These are phyloP conservation scores for Backusella luteola DNA, from an alignment of 192 early-diverging fungal species.

Conservation along the genomic window DNA sequence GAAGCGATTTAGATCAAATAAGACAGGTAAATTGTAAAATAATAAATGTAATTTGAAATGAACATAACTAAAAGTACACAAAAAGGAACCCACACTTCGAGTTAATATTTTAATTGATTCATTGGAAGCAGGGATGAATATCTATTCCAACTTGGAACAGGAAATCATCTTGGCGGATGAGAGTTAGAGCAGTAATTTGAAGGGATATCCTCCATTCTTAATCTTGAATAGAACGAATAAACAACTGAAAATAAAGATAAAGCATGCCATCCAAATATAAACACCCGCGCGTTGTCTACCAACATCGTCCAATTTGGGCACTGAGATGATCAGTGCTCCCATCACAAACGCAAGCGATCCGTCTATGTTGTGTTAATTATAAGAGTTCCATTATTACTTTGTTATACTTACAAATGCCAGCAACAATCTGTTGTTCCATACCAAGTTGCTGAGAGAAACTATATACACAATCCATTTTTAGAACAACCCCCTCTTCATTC, in stretches of 20 bases:
- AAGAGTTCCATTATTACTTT: neutral
- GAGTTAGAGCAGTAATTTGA: slow-evolving; percentile 44
- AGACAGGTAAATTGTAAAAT: slow-evolving; percentile 24
- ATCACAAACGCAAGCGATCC: slow-evolving; percentile 52
- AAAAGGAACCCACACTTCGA: slow-evolving; percentile 30
- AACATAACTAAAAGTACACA: too few relatives aligned
- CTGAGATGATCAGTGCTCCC: slow-evolving; percentile 51
- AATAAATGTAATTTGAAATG: too few relatives aligned
- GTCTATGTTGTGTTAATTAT: slow-evolving; percentile 42
- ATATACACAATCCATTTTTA: too few relatives aligned
- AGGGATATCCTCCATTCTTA: slow-evolving; percentile 77
- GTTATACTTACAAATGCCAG: slow-evolving; percentile 59
- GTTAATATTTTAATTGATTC: slow-evolving; percentile 41
- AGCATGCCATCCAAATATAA: slow-evolving; percentile 57
- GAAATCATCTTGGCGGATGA: slow-evolving; percentile 24
- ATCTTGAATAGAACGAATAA: slow-evolving; percentile 64
- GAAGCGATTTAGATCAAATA: slow-evolving; percentile 36
- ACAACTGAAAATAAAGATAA: slow-evolving; percentile 65
- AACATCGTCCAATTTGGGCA: slow-evolving; percentile 54
- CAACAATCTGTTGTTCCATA: slow-evolving; percentile 71
- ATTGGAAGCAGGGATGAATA: slow-evolving; percentile 40
- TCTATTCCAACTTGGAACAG: slow-evolving; percentile 39
- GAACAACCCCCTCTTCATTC: neutral
- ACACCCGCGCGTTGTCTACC: slow-evolving; percentile 53
- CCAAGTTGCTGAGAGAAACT: slow-evolving; percentile 66